phyloP scores from a whole-genome alignment of 192 early-diverging fungal genomes.

The Paraglomus occultum region DNA sequence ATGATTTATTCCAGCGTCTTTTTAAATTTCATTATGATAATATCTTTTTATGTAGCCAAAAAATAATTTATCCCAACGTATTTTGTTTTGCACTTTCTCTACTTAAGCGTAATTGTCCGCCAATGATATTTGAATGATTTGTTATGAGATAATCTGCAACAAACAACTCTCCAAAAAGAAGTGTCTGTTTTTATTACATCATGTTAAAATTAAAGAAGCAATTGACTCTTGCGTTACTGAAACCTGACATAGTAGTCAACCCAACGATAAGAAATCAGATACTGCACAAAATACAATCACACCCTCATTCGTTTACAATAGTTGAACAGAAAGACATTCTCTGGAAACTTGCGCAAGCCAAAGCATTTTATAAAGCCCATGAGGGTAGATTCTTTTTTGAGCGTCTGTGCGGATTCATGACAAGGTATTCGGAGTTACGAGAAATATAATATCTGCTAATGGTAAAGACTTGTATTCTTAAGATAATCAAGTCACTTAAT shows the following conservation, averaged over 20 bases:
- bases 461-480: background rate
- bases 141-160: no score
- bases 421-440: slow-evolving; percentile 38
- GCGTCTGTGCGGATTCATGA: slow-evolving; percentile 72
- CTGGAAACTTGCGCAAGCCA: slow-evolving; percentile 58
- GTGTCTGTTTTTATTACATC: no score
- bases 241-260: slow-evolving; percentile 71
- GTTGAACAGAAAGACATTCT: slow-evolving; percentile 40
- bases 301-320: slow-evolving; percentile 39
- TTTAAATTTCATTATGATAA: no score
- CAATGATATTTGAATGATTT: no score
- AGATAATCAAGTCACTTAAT: background rate
- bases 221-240: slow-evolving; percentile 65
- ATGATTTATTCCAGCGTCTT: no score
- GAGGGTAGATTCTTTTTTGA: slow-evolving; percentile 65
- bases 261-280: slow-evolving; percentile 41
- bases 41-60: no score
- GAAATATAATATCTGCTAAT: background rate
- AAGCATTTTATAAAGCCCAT: slow-evolving; percentile 67
- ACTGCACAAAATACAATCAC: slow-evolving; percentile 42
- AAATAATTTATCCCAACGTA: no score
- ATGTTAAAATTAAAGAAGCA: slow-evolving; percentile 22
- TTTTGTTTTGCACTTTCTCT: no score
- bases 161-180: no score
- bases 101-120: no score